Base-by-base conservation (phyloP, 2,329 filamentous ascomycete species). In the Stachybotrys chartarum region DNA sequence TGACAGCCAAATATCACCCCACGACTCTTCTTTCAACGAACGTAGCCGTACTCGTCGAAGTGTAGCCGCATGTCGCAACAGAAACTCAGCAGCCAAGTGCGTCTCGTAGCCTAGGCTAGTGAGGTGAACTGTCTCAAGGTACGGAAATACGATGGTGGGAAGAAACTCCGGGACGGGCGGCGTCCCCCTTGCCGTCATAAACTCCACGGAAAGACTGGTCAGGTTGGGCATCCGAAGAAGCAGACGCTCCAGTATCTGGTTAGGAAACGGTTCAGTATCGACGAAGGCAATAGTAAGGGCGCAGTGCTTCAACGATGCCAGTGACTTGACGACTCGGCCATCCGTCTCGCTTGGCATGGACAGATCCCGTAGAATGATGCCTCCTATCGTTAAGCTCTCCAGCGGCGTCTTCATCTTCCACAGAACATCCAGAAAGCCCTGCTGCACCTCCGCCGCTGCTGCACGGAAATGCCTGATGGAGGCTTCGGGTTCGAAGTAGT, bases 301-400 rank as follows among this genome's bases (percentile, higher is more conserved):
- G 39, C 11, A 44, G 11, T n/a, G 39, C 39, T n/a, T 44, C 16
- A 63, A 51, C 16, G 58, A 50, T 0, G 58, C 59, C 24, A 63
- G 49, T 3, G 58, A 55, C 5, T 58, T 55, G 35, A 63, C 55
- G 50, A 51, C 58, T 7, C 39, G 56, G 7, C 54, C 30, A 6
- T 52, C 54, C 11, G 48, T 54, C 5, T 24, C 31, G 16, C 62
- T 24, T 24, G 24, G 24, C 24, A 44, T 44, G 39, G 39, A 44
- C 24, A 24, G 24, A 24, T 24, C 24, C 11, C 39, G 39, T n/a
- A 44, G n/a, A 17, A 56, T 54, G 39, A 61, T 55, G 2, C 60
- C 60, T 47, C 66, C 55, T 3, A 66, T 44, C 8, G 57, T 56
- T n/a, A 66, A 35, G 10, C 55, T 57, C 32, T 61, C 56, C 31